Conservation (phyloP, 2,329 filamentous ascomycete species). For the Aureobasidium sp. region DNA sequence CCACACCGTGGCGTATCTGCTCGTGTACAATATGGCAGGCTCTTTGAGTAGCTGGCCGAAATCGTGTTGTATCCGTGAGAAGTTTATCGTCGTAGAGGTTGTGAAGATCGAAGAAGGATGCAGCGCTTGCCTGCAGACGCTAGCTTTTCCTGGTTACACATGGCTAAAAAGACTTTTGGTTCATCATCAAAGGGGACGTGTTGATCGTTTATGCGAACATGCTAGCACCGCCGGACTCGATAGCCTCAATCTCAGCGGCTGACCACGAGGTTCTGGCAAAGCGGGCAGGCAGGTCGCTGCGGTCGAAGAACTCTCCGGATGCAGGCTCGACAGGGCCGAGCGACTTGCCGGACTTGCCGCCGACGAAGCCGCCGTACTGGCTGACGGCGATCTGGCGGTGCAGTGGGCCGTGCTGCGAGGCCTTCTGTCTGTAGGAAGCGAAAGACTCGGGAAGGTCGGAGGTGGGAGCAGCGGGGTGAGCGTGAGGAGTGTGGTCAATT, state of each 20-base stretch:
- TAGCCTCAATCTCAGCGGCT: conserved; percentile 90
- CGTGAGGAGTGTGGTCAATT: conserved; percentile 77
- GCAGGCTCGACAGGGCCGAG: conserved; percentile 78
- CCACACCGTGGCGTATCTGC: conserved; percentile 4
- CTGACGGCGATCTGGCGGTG: conserved; percentile 22
- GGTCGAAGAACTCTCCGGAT: conserved; percentile 86
- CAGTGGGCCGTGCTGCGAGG: conserved; percentile 81
- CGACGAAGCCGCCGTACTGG: conserved; percentile 49
- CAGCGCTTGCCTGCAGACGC: conserved; percentile 21
- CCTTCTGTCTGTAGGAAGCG: conserved; percentile 80
- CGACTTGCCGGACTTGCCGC: conserved; percentile 70
- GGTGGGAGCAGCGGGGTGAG: conserved; percentile 77
- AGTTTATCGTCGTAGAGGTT: neutral
- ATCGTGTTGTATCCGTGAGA: conserved; percentile 13
- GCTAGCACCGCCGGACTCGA: conserved; percentile 93
- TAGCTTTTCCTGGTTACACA: conserved; percentile 10
- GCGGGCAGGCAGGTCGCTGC: conserved; percentile 84
- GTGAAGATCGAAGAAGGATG: neutral
- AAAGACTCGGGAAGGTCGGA: conserved; percentile 74
- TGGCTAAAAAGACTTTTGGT: conserved; percentile 15
- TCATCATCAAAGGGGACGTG: neutral
- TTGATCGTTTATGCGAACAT: conserved; percentile 52
- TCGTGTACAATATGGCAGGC: conserved; percentile 2
- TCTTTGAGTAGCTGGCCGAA: neutral
- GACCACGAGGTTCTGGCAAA: conserved; percentile 83